Evolutionary conservation across 306 rosid genomes (phyloP).

Genomic region (Cucumis melo): DNA sequence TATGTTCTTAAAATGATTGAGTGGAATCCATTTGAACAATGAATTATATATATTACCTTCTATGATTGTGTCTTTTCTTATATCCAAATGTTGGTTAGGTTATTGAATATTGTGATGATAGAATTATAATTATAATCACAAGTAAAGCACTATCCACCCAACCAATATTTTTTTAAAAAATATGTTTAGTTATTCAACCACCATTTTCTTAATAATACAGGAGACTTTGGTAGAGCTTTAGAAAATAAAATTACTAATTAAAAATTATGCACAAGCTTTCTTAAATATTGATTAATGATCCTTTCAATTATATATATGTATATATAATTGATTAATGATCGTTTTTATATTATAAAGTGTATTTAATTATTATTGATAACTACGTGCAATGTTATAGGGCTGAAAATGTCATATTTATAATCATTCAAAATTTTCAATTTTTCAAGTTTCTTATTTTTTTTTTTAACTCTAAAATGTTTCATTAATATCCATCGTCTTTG

Average conservation of each 20-base stretch:
- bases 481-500: no score
- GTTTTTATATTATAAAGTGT: not conserved
- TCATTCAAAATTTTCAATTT: not conserved
- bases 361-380: not conserved
- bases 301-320: no score
- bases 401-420: not conserved
- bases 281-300: not conserved
- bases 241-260: not conserved
- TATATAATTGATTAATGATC: not conserved
- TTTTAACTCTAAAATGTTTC: no score
- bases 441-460: not conserved
- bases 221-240: not conserved
- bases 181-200: not conserved
- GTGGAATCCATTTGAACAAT: no score
- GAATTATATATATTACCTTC: not conserved
- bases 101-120: not conserved
- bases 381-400: not conserved
- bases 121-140: not conserved
- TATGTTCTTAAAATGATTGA: no score
- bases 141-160: not conserved
- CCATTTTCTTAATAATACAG: not conserved
- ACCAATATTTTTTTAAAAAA: not conserved
- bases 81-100: no score
- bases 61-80: not conserved
- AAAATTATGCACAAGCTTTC: not conserved